Conservation (phyloP, 2,329 filamentous ascomycete species). For the Pleomassaria siparia region DNA sequence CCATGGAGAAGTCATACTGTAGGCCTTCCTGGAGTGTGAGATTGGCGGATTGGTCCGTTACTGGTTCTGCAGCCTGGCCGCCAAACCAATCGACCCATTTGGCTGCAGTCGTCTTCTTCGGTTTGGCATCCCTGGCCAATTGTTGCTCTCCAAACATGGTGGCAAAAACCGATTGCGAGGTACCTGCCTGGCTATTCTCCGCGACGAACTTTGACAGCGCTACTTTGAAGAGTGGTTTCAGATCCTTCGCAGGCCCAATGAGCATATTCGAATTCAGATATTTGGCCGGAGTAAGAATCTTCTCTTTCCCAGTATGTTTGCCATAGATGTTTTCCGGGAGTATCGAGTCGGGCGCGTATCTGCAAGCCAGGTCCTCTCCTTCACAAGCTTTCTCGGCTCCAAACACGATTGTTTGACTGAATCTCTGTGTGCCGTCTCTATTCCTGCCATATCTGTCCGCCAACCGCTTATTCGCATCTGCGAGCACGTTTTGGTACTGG, state of each 20-base stretch:
- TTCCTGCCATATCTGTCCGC: slow-evolving; percentile 50
- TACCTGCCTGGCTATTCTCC: slow-evolving; percentile 30
- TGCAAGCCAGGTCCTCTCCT: slow-evolving; percentile 54
- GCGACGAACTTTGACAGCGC: slow-evolving; percentile 43
- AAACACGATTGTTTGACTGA: slow-evolving; percentile 59
- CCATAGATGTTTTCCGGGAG: slow-evolving; percentile 54
- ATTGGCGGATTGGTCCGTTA: slow-evolving; percentile 11
- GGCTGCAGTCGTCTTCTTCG: slow-evolving; percentile 33
- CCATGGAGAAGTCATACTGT: slow-evolving; percentile 54
- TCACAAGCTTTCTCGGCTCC: slow-evolving; percentile 57
- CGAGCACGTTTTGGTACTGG: slow-evolving; percentile 60
- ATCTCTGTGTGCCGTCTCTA: slow-evolving; percentile 23
- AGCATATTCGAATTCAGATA: slow-evolving; percentile 53
- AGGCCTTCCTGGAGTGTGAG: slow-evolving; percentile 35
- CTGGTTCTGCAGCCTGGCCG: slow-evolving; percentile 16
- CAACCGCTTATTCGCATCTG: slow-evolving; percentile 57
- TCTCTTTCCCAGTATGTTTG: slow-evolving; percentile 42
- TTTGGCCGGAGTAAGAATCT: slow-evolving; percentile 31
- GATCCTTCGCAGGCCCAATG: slow-evolving; percentile 55
- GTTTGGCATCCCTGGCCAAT: slow-evolving; percentile 48
- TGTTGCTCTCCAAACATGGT: slow-evolving; percentile 59
- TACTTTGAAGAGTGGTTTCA: slow-evolving; percentile 50
- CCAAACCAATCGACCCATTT: slow-evolving; percentile 44
- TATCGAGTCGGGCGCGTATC: slow-evolving; percentile 54
- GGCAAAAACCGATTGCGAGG: slow-evolving; percentile 51